Evolutionary conservation across 1,139 yeast genomes (phyloP), one percentile per base, ranked within the genome.

Genomic region (Meyerozyma elateridarum): DNA sequence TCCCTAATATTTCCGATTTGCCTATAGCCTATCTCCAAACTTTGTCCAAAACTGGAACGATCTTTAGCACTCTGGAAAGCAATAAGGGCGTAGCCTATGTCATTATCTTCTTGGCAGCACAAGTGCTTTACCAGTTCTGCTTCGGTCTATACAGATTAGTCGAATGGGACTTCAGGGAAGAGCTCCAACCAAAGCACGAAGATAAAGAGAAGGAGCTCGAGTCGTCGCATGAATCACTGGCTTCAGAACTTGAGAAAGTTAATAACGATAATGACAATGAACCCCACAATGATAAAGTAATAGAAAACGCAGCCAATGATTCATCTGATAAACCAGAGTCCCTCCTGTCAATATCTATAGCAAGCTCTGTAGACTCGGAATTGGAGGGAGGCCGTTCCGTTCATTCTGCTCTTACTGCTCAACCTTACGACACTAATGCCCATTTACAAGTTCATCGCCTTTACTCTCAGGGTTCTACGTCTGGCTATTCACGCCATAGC

Each of bases 1-100:
- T 85, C 52, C 68, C 75, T 16, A 81, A 81, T 48, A 79, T 84
- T 30, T 77, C 91, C 7, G 96, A 88, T 58, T 64, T 88, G 38
- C 96, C 96, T 1, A 84, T 88, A 46, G 96, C 96, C 0, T 87
- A 87, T 46, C 67, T 88, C 25, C 94, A 85, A 47, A 82, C 94
- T 1, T 61, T 88, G 52, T 79, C 84, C 21, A 64, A 73, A n/a
- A 79, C 88, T 0, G 65, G 76, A 0, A 64, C 74, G 2, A 53
- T 68, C 5, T 81, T 89, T 45, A 57, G 76, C 0, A 39, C 61
- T 1, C 71, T 54, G 2, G 76, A 85, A 41, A 85, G 87, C 20
- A 73, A 76, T 37, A 73, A 74, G 45, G 97, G 97, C 9, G 85
- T 84, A 20, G 95, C 96, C 0, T 87, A 84, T 54, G 81, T 85